Evolutionary conservation across 306 rosid species (phyloP).

Genomic region (Casuarina cunninghamiana): DNA sequence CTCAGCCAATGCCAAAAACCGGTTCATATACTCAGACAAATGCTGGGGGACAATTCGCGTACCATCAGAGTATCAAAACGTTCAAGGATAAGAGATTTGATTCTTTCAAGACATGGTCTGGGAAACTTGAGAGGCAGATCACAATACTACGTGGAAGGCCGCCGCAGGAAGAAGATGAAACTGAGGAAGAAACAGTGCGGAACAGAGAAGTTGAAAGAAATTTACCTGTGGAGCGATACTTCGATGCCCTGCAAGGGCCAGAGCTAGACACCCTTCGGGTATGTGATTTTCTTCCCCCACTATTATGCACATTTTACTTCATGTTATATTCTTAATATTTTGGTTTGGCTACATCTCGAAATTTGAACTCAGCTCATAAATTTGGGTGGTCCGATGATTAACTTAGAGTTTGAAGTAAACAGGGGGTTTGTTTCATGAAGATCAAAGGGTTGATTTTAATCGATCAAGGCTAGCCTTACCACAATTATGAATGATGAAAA

Average conservation of each 20-base stretch:
- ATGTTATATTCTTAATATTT: neutral
- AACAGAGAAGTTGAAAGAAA: constrained; percentile 34
- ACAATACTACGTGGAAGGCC: constrained; percentile 61
- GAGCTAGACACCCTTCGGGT: constrained; percentile 80
- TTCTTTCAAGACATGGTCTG: constrained; percentile 81
- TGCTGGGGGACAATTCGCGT: constrained; percentile 7
- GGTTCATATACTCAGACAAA: constrained; percentile 17
- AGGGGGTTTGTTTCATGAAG: neutral
- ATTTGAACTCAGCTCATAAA: neutral
- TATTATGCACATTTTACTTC: neutral
- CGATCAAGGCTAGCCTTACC: neutral
- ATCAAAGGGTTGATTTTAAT: neutral
- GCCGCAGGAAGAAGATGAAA: constrained; percentile 10
- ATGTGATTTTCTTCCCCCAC: constrained; percentile 15
- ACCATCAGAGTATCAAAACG: constrained; percentile 38
- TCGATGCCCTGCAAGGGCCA: constrained; percentile 65
- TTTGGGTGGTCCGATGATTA: neutral
- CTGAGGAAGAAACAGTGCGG: constrained; percentile 27
- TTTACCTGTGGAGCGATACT: constrained; percentile 68
- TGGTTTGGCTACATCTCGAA: neutral
- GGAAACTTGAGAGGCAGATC: constrained; percentile 70
- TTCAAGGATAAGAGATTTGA: constrained; percentile 63
- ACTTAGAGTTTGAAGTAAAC: neutral
- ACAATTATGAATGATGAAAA: neutral
- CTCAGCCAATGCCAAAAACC: constrained; percentile 70